Percentiles rank a stretch among this genome's conserved stretches.
These are phyloP conservation scores for Thraustochytrium sp. DNA, from an alignment of 352 stramenopile genomes.

Conservation along the genomic window DNA sequence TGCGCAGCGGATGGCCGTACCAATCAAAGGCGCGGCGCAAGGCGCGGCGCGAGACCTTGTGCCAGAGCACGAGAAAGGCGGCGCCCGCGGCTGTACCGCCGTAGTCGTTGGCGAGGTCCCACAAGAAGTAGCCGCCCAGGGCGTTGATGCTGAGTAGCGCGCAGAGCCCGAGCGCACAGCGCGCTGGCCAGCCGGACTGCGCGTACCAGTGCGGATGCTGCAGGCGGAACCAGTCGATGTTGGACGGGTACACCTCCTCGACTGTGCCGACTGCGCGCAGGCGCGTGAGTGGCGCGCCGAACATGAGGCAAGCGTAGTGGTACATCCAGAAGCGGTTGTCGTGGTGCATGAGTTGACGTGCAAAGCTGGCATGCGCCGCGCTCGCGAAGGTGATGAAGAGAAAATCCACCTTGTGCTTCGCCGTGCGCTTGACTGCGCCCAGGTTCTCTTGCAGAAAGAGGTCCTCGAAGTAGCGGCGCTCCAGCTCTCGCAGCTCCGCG, in stretches of 20 bases:
- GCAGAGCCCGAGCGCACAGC: background rate
- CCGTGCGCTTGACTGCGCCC: background rate
- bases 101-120: background rate
- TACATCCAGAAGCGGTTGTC: background rate
- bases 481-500: background rate
- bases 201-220: slow-evolving; percentile 7
- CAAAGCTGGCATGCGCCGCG: slow-evolving; percentile 8
- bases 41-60: background rate
- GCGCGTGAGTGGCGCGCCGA: slow-evolving; percentile 4
- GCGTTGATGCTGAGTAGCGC: background rate
- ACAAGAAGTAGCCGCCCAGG: background rate
- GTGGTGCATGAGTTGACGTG: slow-evolving; percentile 21
- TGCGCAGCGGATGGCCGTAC: slow-evolving; percentile 14
- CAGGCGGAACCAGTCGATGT: slow-evolving; percentile 27
- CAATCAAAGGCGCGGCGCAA: background rate
- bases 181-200: background rate
- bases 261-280: background rate
- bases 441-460: slow-evolving; percentile 32
- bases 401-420: slow-evolving; percentile 1
- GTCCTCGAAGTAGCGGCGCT: slow-evolving; percentile 17
- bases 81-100: background rate
- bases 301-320: slow-evolving; percentile 25
- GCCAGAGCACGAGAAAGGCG: background rate
- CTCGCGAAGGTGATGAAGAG: slow-evolving; percentile 30
- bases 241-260: slow-evolving; percentile 27